A percentile compares a stretch with the other conserved stretches of the same genome.
These are phyloP conservation scores for Sanguinoderma infundibulare DNA, from an alignment of 1,284 basidiomycete genomes.

Conservation along the genomic window DNA sequence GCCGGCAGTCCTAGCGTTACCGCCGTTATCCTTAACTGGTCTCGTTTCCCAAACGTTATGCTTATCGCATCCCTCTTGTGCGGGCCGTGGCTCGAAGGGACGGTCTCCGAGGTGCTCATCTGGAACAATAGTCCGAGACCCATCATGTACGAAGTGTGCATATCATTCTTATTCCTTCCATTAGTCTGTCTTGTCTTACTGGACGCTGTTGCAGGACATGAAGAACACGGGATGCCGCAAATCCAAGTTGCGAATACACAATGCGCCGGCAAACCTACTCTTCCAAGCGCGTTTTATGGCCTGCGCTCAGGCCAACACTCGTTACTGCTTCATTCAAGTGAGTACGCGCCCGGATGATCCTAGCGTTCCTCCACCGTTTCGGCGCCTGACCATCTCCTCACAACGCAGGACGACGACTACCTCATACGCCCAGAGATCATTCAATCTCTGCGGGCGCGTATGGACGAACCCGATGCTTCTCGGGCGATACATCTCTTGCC, in stretches of 20 bases:
- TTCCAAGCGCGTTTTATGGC: constrained; percentile 71
- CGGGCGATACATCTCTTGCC: constrained; percentile 59
- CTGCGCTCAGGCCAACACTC: constrained; percentile 54
- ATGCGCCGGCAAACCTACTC: constrained; percentile 61
- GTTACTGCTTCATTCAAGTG: constrained; percentile 69
- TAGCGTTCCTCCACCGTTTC: not conserved
- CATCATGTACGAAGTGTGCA: constrained; percentile 47
- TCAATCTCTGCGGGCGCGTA: constrained; percentile 48
- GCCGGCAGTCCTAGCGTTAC: constrained; percentile 43
- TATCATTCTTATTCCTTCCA: constrained; percentile 4
- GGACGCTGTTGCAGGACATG: constrained; percentile 47
- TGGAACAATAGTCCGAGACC: constrained; percentile 67
- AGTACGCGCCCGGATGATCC: constrained; percentile 2
- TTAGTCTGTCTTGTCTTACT: constrained; percentile 2
- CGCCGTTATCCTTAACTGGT: constrained; percentile 69
- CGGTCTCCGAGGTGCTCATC: constrained; percentile 54
- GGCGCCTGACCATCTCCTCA: not conserved
- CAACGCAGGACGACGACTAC: constrained; percentile 70
- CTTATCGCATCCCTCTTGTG: constrained; percentile 59
- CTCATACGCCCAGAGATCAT: constrained; percentile 62
- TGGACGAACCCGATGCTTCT: constrained; percentile 31
- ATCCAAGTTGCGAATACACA: constrained; percentile 54
- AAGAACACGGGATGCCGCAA: constrained; percentile 46
- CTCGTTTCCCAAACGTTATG: constrained; percentile 61
- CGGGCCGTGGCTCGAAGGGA: constrained; percentile 47